phyloP scores from a whole-genome alignment of 371 early-diverging fungal species.

The Mucor piriformis region DNA sequence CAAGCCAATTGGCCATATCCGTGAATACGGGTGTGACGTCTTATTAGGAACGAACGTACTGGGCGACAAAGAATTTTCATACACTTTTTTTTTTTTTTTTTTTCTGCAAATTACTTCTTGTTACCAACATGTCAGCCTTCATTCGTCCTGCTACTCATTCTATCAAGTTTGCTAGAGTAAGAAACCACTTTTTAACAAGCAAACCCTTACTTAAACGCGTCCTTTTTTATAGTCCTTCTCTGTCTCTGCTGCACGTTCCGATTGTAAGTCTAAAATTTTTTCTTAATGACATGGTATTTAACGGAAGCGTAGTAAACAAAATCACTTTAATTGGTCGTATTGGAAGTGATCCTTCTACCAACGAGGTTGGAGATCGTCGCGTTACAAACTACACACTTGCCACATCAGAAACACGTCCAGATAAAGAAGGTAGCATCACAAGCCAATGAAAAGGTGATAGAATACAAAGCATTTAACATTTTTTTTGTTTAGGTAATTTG shows the following conservation, averaged over 20 bases:
- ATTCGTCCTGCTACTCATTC: constrained; percentile 18
- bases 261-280: constrained; percentile 18
- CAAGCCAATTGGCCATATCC: no score
- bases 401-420: constrained; percentile 59
- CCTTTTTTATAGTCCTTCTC: constrained; percentile 28
- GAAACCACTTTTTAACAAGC: background rate
- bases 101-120: no score
- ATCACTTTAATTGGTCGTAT: constrained; percentile 60
- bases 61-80: no score
- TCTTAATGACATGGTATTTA: background rate
- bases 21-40: no score
- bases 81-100: no score
- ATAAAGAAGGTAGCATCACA: constrained; percentile 47
- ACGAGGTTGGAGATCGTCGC: constrained; percentile 37
- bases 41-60: no score
- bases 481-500: constrained; percentile 44
- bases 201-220: constrained; percentile 1
- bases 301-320: constrained; percentile 48
- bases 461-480: background rate
- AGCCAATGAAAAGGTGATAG: background rate
- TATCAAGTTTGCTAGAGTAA: constrained; percentile 29
- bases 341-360: constrained; percentile 53
- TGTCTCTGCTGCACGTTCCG: constrained; percentile 25
- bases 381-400: constrained; percentile 63
- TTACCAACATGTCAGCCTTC: constrained; percentile 27